Evolutionary conservation across 2,329 filamentous ascomycete species (phyloP), one percentile per base, ranked within the genome.

Genomic region (Clarireedia sp.): DNA sequence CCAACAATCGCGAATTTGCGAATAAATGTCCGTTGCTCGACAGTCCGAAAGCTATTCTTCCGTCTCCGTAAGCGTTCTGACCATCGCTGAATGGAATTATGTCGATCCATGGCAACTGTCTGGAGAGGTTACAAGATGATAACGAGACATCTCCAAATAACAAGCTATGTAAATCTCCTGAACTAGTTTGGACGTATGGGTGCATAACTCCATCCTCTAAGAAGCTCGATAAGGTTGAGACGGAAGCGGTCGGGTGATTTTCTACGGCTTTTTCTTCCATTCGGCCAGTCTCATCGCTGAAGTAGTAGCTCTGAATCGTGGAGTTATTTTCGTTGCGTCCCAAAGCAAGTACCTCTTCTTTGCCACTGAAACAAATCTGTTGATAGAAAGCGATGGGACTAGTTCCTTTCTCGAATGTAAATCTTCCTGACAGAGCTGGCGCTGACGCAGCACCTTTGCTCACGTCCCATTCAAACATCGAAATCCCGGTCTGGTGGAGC

Each of bases 21-120:
- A 88, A 95, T 0, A 99, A 74, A 53, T 86, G 78, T 0, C 94
- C 94, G 54, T 82, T 86, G 48, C 81, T 79, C 3, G 90, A 87
- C 60, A 96, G 73, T 1, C 89, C 87, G 58, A 69, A 69, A 5
- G 66, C 62, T 56, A 69, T 63, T n/a, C 60, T 52, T 21, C 59
- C 55, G 33, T 65, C 59, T 1, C 52, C 58, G 58, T 60, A 51
- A 29, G 29, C 40, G 36, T 50, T 55, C 14, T 58, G 51, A 24
- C 60, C 56, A 24, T 65, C 57, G 0, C 50, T 56, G 51, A 59
- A 51, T 10, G 60, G 44, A 21, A 66, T 57, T n/a, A 67, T 57
- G 17, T 70, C 65, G 47, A 68, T 54, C 69, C 69, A 71, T 23
- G 69, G 67, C 17, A 71, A 60, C 45, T 63, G 62, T 5, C 54